Base-by-base conservation (phyloP, 139 green algal species). In the Coelastrella sp. region DNA sequence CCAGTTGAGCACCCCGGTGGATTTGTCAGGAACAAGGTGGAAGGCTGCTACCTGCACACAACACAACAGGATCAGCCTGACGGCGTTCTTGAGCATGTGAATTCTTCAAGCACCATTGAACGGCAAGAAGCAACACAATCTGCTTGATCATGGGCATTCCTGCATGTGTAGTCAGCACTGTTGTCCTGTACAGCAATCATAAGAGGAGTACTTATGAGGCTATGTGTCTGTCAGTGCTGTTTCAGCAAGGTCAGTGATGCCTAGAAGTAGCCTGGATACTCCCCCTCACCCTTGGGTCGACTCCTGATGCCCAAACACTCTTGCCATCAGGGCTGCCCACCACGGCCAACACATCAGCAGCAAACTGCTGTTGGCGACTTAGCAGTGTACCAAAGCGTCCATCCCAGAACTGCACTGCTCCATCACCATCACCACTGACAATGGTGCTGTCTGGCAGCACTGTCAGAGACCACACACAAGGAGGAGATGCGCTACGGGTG, bases 321-420 rank as follows among this genome's bases (percentile, higher is more conserved):
- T 80, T 62, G n/a, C 95, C 94, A 51, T 94, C 90, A 13, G 94
- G 89, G 4, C 91, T 88, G 5, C 91, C 91, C 2, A 92, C 96
- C 19, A 99, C 74, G 2, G 92, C 86, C 67, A 98, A 71, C 43
- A 98, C 92, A 71, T 98, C 96, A 0, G 92, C 96, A 2, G 69
- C 74, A 89, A 98, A 95, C 59, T 91, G 86, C 37, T 67, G 72
- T 59, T 96, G 95, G 59, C 88, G 85, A 5, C 86, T 78, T 23
- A 98, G 77, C 73, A 94, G 83, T 23, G 96, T 98, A 79, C 96
- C 96, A 75, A 94, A 93, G 9, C 66, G 35, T 3, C 82, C 89
- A 40, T 99, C 96, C 94, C 94, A 98, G 60, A 98, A 94, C 81
- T 93, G 89, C 63, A 96, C 92, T 5, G 85, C 85, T 57, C 96